Evolutionary conservation across 371 early-diverging fungal genomes (phyloP).

Genomic region (Rhizomucor pusillus): DNA sequence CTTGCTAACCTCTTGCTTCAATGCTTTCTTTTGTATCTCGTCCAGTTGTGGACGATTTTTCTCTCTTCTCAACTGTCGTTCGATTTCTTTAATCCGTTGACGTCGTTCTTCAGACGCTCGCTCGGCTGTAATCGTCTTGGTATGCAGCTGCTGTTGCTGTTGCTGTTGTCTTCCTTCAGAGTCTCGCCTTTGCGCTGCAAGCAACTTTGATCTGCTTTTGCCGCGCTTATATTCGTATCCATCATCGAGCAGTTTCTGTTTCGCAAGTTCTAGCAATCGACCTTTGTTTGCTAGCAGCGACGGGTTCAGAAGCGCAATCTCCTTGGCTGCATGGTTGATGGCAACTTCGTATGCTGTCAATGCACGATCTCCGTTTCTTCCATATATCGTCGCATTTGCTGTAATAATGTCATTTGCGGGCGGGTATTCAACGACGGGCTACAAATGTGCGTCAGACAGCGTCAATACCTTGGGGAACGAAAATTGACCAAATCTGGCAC

Average conservation of each 20-base stretch:
- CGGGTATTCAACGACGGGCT: background rate
- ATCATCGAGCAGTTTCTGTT: conserved; percentile 48
- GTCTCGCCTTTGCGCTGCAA: conserved; percentile 3
- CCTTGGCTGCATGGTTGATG: conserved; percentile 52
- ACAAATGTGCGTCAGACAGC: no score
- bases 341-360: conserved; percentile 57
- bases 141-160: background rate
- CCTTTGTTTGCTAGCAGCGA: conserved; percentile 49
- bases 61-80: conserved; percentile 20
- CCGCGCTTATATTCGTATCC: conserved; percentile 64
- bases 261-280: conserved; percentile 50
- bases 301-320: conserved; percentile 51
- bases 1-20: conserved; percentile 44
- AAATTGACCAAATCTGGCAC: background rate
- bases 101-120: conserved; percentile 37
- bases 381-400: conserved; percentile 56
- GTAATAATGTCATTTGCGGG: conserved; percentile 36
- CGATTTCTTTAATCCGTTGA: conserved; percentile 33
- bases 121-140: conserved; percentile 44
- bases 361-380: conserved; percentile 42
- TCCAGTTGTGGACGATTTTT: conserved; percentile 32
- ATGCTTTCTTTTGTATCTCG: background rate
- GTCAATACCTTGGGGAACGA: no score
- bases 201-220: conserved; percentile 55
- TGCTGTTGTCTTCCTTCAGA: background rate